Base-by-base conservation (phyloP, 75 land plant species). In the Gnetum montanum region DNA sequence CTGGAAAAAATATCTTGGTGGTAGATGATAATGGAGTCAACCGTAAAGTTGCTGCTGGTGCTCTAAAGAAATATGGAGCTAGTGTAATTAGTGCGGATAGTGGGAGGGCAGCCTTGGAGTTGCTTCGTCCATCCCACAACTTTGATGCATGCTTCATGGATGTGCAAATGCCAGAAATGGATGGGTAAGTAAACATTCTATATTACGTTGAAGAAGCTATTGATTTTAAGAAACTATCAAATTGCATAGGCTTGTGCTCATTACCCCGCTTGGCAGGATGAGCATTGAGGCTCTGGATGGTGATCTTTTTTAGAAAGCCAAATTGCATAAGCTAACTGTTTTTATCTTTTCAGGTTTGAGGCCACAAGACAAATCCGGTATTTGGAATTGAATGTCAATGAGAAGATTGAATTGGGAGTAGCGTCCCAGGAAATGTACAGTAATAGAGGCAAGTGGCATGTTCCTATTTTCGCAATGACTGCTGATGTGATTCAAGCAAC, bases 141-240 rank as follows among this genome's bases (percentile, higher is more conserved):
- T 93, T 93, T 70, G 95, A 93, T 76, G 95, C 98, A 29, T 93
- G 98, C 34, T 93, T 93, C 61, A 93, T 93, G 98, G 98, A 93
- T 63, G 77, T 93, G 31, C 98, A 88, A 49, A 93, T 93, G 98
- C 98, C 98, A 29, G 95, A 82, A 71, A 93, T 93, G 90, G 98
- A 93, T 70, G 98, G 97, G 95, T 92, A 78, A 1, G 55, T 53
- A 6, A 36, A 31, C 34, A 31, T 2, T 41, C 22, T 33, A 33
- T 10, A n/a, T n/a, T n/a, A n/a, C n/a, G n/a, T n/a, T n/a, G n/a
- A n/a, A n/a, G n/a, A n/a, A n/a, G n/a, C n/a, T n/a, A n/a, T n/a
- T n/a, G n/a, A n/a, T n/a, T n/a, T n/a, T n/a, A n/a, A n/a, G n/a
- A n/a, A n/a, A n/a, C n/a, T n/a, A n/a, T n/a, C n/a, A n/a, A n/a